phyloP scores from a whole-genome alignment of 163 green algal species.

The Scenedesmus sp. region DNA sequence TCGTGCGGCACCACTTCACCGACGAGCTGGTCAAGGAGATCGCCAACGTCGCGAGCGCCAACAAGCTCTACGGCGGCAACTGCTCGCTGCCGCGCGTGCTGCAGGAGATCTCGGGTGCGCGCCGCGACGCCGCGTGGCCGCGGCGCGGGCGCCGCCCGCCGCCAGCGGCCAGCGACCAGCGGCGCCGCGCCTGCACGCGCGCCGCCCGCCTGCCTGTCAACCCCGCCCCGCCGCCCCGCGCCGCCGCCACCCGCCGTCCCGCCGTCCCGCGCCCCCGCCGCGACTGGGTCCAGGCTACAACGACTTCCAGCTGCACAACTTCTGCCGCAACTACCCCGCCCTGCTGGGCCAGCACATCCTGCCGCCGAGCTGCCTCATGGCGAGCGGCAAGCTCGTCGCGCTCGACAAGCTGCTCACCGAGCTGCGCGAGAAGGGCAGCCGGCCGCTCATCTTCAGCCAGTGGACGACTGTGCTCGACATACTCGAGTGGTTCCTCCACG shows the following conservation, averaged over 20 bases:
- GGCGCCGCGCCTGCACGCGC: background rate
- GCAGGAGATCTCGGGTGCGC: conserved; percentile 75
- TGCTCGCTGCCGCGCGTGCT: conserved; percentile 71
- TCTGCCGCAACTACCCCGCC: conserved; percentile 57
- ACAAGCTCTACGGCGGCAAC: conserved; percentile 76
- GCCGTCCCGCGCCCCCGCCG: background rate
- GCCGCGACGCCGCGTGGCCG: no score
- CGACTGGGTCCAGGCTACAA: conserved; percentile 79
- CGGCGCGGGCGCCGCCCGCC: no score
- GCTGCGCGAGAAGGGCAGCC: conserved; percentile 55
- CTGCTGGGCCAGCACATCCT: conserved; percentile 55
- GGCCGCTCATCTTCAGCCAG: conserved; percentile 88
- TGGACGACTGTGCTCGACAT: conserved; percentile 93
- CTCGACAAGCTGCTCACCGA: conserved; percentile 80
- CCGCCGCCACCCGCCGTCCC: background rate
- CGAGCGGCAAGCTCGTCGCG: conserved; percentile 55
- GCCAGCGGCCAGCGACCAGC: no score
- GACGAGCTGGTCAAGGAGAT: conserved; percentile 64
- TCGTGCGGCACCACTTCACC: conserved; percentile 80
- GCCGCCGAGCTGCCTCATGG: conserved; percentile 49
- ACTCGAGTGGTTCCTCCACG: conserved; percentile 78
- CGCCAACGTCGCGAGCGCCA: conserved; percentile 47
- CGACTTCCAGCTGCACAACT: conserved; percentile 88
- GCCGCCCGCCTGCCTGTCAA: background rate
- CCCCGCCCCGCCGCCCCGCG: background rate